Conservation (phyloP, 164 flowering plant genomes). For the Pachysandra terminalis region DNA sequence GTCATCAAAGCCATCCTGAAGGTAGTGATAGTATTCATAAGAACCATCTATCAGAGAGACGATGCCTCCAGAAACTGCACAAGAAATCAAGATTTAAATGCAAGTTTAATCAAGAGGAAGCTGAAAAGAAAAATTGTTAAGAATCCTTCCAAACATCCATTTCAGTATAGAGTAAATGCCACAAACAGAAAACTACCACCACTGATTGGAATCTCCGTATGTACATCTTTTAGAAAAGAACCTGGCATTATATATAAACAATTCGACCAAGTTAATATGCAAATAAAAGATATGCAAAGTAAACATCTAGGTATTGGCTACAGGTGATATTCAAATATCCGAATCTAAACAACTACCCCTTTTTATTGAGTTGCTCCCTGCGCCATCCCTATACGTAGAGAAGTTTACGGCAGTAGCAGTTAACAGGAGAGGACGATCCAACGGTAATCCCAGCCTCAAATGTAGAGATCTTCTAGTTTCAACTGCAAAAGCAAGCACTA, state of each 20-base stretch:
- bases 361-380: conserved; percentile 28
- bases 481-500: conserved; percentile 46
- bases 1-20: conserved; percentile 91
- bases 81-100: background rate
- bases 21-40: conserved; percentile 90
- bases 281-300: background rate
- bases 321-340: background rate
- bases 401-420: conserved; percentile 73
- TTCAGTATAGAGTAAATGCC: background rate
- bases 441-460: conserved; percentile 73
- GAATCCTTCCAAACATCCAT: background rate
- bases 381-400: conserved; percentile 20
- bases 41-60: conserved; percentile 83
- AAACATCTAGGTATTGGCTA: background rate
- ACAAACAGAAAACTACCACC: conserved; percentile 36
- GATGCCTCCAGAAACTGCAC: conserved; percentile 76
- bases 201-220: conserved; percentile 70
- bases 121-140: background rate
- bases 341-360: conserved; percentile 39
- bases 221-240: conserved; percentile 81
- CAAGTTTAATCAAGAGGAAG: background rate
- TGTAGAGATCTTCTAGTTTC: conserved; percentile 74
- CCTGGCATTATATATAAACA: conserved; percentile 37
- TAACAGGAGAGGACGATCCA: conserved; percentile 85
- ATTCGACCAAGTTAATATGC: conserved; percentile 2